Evolutionary conservation across 176 grass and related monocot genomes (phyloP).

Genomic region (Themeda triandra): DNA sequence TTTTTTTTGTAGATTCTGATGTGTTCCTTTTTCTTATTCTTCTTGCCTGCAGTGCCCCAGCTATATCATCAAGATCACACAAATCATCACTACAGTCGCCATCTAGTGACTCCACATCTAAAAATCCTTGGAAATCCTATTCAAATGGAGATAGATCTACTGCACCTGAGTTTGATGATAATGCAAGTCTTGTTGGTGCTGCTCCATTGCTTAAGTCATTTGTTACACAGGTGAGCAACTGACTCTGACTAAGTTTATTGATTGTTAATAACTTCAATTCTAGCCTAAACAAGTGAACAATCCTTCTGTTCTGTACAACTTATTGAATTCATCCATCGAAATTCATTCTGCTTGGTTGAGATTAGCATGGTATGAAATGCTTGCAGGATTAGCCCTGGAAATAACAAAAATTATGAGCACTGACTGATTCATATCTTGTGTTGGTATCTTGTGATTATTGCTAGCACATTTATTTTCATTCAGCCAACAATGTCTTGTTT

Average conservation of each 20-base stretch:
- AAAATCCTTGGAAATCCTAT: constrained; percentile 83
- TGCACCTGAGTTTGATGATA: constrained; percentile 60
- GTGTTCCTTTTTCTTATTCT: background rate
- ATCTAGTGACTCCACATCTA: constrained; percentile 51
- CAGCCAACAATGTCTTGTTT: background rate
- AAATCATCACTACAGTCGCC: constrained; percentile 60
- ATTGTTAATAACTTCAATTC: constrained; percentile 3
- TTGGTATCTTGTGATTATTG: too few species aligned
- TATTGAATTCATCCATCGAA: constrained; percentile 7
- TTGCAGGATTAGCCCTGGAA: background rate
- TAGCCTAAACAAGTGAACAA: background rate
- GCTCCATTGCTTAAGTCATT: constrained; percentile 85
- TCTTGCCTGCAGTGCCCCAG: constrained; percentile 74
- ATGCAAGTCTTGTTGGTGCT: constrained; percentile 70
- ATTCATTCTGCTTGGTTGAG: constrained; percentile 10
- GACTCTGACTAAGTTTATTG: constrained; percentile 10
- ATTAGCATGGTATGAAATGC: constrained; percentile 4
- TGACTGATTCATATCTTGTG: background rate
- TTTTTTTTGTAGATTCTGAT: background rate
- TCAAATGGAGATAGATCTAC: constrained; percentile 66
- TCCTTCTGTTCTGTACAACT: background rate
- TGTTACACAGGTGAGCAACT: constrained; percentile 76
- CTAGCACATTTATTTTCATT: background rate
- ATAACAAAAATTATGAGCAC: background rate
- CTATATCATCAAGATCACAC: constrained; percentile 69